Evolutionary conservation across 148 eudicot species (phyloP).

Genomic region (Rhododendron ovatum): DNA sequence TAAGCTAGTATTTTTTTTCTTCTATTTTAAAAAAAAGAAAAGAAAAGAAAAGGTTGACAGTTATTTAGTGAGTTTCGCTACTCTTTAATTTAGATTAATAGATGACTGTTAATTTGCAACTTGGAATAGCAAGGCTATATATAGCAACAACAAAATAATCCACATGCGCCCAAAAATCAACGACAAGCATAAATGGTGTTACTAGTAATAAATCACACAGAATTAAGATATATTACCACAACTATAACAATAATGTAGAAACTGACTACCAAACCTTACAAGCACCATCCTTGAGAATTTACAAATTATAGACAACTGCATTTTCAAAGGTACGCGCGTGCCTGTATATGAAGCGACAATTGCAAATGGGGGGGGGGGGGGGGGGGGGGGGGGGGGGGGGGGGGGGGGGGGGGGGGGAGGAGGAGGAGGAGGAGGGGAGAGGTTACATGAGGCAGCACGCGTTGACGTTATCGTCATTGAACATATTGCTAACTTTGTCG

Average conservation of each 20-base stretch:
- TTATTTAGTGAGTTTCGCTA: neutral
- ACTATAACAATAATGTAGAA: neutral
- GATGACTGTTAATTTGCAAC: neutral
- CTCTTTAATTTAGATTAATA: neutral
- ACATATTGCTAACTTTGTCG: conserved; percentile 90
- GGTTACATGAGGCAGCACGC: conserved; percentile 70
- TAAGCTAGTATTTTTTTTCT: no score
- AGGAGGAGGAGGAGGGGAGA: neutral
- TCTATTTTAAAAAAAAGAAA: no score
- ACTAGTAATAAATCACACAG: neutral
- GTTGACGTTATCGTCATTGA: conserved; percentile 92
- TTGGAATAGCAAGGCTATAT: no score
- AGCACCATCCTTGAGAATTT: neutral
- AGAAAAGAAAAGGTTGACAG: no score
- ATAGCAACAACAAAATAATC: no score
- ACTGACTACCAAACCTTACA: neutral
- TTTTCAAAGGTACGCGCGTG: neutral
- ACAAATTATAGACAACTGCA: neutral
- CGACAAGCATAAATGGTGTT: no score
- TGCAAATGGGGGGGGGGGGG: neutral
- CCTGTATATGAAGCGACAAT: neutral
- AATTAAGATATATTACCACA: neutral
- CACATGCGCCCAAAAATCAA: no score
- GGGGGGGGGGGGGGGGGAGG: no score
- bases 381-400: neutral